These are phyloP conservation scores for Geotrichum restrictum DNA, from an alignment of 1,139 yeast genomes.

Conservation along the genomic window DNA sequence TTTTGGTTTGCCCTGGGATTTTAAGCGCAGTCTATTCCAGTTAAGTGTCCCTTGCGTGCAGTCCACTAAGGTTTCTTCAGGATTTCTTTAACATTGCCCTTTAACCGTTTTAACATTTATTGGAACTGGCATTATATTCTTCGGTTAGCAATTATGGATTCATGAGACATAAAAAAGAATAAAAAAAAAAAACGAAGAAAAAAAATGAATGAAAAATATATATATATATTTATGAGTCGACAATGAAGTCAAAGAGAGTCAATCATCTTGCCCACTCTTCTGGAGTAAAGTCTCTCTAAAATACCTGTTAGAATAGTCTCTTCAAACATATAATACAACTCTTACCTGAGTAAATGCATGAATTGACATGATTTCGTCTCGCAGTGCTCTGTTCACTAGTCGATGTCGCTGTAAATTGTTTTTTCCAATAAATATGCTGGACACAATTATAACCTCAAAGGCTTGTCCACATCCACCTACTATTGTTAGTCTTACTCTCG, in stretches of 20 bases:
- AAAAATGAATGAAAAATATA: background rate
- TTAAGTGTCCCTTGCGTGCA: too few species aligned
- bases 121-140: too few species aligned
- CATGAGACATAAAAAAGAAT: background rate
- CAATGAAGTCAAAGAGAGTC: too few species aligned
- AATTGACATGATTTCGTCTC: constrained; percentile 75
- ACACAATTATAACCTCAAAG: constrained; percentile 74
- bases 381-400: constrained; percentile 71
- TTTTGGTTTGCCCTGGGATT: too few species aligned
- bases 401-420: constrained; percentile 84
- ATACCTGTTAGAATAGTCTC: too few species aligned
- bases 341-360: constrained; percentile 96
- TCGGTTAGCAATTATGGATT: too few species aligned
- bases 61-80: too few species aligned
- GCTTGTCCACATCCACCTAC: constrained; percentile 84
- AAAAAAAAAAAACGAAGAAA: background rate
- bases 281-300: constrained; percentile 26
- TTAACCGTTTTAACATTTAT: too few species aligned
- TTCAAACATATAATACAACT: too few species aligned
- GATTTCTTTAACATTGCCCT: too few species aligned
- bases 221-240: too few species aligned
- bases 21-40: too few species aligned
- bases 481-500: background rate
- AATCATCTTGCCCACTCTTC: constrained; percentile 34
- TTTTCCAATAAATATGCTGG: constrained; percentile 68